Percentiles rank a stretch among this genome's conserved stretches.
phyloP scores from a whole-genome alignment of 805 yeast species.

The Zygosaccharomyces kombuchaensis region DNA sequence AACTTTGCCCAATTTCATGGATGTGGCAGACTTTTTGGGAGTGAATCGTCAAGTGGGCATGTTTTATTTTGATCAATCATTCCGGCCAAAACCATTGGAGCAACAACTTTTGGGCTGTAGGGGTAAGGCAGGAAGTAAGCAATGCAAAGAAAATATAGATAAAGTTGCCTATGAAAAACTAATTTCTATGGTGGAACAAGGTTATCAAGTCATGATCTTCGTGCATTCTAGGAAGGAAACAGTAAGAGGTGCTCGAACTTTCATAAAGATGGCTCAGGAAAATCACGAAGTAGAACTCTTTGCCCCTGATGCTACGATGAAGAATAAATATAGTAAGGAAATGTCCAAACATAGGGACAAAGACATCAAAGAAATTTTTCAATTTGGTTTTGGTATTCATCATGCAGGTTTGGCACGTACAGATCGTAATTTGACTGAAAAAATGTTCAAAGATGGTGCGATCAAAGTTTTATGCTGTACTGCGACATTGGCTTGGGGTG shows the following conservation, averaged over 20 bases:
- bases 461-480: conserved; percentile 91
- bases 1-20: conserved; percentile 84
- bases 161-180: conserved; percentile 72
- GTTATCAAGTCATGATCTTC: conserved; percentile 92
- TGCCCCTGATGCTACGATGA: conserved; percentile 22
- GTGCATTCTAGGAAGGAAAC: conserved; percentile 96
- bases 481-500: conserved; percentile 99
- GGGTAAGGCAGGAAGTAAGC: conserved; percentile 77
- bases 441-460: conserved; percentile 78
- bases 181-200: conserved; percentile 57
- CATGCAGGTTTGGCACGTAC: conserved; percentile 96
- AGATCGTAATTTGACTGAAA: conserved; percentile 86
- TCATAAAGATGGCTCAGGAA: conserved; percentile 62
- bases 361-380: conserved; percentile 77
- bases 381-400: conserved; percentile 83
- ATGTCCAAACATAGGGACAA: conserved; percentile 65
- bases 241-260: conserved; percentile 69
- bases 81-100: conserved; percentile 88
- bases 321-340: conserved; percentile 52
- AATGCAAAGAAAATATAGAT: conserved; percentile 67
- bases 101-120: conserved; percentile 84
- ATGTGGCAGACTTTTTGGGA: conserved; percentile 91
- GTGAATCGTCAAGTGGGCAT: conserved; percentile 87
- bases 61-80: conserved; percentile 90
- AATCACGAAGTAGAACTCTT: conserved; percentile 50